Evolutionary conservation across 495 filamentous ascomycete species (phyloP).

Genomic region (Penicillium antarcticum): DNA sequence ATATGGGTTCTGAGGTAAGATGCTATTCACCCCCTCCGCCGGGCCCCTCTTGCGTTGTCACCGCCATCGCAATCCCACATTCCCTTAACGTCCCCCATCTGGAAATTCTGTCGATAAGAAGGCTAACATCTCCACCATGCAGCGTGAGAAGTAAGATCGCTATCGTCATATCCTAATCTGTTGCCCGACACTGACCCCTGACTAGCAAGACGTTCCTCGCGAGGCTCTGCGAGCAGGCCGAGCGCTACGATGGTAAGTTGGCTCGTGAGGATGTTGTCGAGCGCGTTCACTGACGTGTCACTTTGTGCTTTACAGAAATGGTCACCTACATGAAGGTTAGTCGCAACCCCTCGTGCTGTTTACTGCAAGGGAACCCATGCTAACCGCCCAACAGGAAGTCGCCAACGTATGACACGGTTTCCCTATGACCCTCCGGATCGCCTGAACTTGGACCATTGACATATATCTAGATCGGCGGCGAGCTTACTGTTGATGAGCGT

Average conservation of each 20-base stretch:
- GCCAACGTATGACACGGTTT: slow-evolving; percentile 70
- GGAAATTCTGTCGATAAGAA: slow-evolving; percentile 1
- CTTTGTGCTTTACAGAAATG: slow-evolving; percentile 66
- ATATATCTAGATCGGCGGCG: slow-evolving; percentile 70
- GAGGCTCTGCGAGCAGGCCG: slow-evolving; percentile 99
- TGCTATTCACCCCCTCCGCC: slow-evolving; percentile 35
- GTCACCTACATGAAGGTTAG: slow-evolving; percentile 98
- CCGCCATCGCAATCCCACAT: slow-evolving; percentile 29
- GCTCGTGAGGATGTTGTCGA: neutral
- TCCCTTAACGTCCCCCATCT: slow-evolving; percentile 18
- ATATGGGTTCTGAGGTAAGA: slow-evolving; percentile 51
- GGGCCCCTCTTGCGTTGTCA: slow-evolving; percentile 32
- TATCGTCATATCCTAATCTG: slow-evolving; percentile 17
- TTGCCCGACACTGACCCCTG: slow-evolving; percentile 29
- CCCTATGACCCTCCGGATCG: neutral
- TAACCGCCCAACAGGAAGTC: slow-evolving; percentile 69
- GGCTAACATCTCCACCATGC: slow-evolving; percentile 33
- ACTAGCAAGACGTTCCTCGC: slow-evolving; percentile 99
- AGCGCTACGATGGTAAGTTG: slow-evolving; percentile 96
- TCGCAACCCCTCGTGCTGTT: slow-evolving; percentile 14
- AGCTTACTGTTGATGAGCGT: slow-evolving; percentile 94
- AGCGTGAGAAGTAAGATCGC: slow-evolving; percentile 79
- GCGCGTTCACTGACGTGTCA: slow-evolving; percentile 19
- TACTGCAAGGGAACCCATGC: slow-evolving; percentile 20
- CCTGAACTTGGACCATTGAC: slow-evolving; percentile 22